Base-by-base conservation (phyloP, 2,329 filamentous ascomycete genomes). In the Plectosphaerella cucumerina region DNA sequence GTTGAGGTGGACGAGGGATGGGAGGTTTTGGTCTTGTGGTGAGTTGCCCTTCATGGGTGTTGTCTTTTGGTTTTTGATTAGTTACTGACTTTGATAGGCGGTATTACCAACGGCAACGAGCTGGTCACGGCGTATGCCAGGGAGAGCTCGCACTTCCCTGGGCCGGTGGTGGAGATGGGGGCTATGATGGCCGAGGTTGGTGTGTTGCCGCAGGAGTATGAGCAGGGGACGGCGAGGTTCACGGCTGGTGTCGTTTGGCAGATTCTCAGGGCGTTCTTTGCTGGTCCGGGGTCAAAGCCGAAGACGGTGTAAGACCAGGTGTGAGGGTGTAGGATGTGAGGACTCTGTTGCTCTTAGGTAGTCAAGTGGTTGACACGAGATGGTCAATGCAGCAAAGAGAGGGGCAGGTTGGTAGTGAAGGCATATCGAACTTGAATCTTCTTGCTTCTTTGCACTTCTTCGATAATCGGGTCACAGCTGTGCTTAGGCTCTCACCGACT, bases 81-180 rank as follows among this genome's bases (percentile, higher is more conserved):
- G 17, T 33, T 26, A 44, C 54, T 39, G 51, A 37, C 21, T 20
- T 1, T 47, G 12, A 48, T 37, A 78, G 75, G 76, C n/a, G 76
- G 75, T 47, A 64, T 81, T 49, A 81, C 78, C 12, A 81, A 81
- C 53, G 77, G 77, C 31, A 80, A 81, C 56, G 79, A 82, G 51
- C 67, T 82, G 49, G 72, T 80, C 43, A 73, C 74, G 17, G 77
- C 76, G 3, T 82, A 81, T 58, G 70, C 71, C 9, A 70, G 74
- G 34, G 50, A 44, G 34, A 67, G 66, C 42, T 66, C 68, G 49
- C 69, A 70, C 50, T 76, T 78, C 58, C 68, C 75, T 1, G 57
- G 53, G 5, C 60, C 71, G 0, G 54, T 78, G 15, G 75, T 67
- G 10, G 76, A 81, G 59, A 57, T 76, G 43, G 69, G 60, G 4